Percentiles rank a stretch among this genome's conserved stretches.
phyloP scores from a whole-genome alignment of 1,139 yeast species.

The Protomyces pachydermus region DNA sequence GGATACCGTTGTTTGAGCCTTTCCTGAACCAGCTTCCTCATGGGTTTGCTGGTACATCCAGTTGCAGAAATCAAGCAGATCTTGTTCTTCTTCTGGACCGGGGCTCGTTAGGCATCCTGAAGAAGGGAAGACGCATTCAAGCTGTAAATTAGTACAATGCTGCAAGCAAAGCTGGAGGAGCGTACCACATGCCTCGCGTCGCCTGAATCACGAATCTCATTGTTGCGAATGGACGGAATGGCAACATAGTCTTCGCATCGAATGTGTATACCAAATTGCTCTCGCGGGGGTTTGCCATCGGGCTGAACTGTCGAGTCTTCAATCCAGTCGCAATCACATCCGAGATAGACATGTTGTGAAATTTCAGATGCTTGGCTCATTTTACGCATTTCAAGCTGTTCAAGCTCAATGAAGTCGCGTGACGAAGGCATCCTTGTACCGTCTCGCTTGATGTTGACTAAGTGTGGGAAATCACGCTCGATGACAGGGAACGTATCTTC shows the following conservation, averaged over 20 bases:
- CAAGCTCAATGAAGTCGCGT: conserved; percentile 57
- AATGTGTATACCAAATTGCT: conserved; percentile 10
- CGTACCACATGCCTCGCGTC: conserved; percentile 7
- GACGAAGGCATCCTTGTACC: conserved; percentile 26
- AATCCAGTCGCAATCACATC: conserved; percentile 59
- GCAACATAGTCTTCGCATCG: conserved; percentile 20
- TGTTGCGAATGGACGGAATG: conserved; percentile 34
- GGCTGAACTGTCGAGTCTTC: conserved; percentile 21
- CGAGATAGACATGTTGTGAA: conserved; percentile 60
- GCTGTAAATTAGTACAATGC: not conserved
- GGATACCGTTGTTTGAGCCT: not conserved
- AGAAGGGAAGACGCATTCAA: conserved; percentile 16
- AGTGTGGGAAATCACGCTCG: conserved; percentile 29
- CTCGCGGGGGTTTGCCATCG: not conserved
- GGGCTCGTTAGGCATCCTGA: not conserved
- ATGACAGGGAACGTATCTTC: conserved; percentile 32
- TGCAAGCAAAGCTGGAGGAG: conserved; percentile 31
- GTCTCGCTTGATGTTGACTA: conserved; percentile 30
- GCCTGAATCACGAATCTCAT: conserved; percentile 1
- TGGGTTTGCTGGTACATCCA: conserved; percentile 17
- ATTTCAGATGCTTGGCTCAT: conserved; percentile 70
- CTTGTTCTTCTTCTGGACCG: not conserved
- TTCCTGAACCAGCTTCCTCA: not conserved
- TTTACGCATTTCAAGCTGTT: conserved; percentile 70
- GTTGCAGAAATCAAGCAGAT: conserved; percentile 5